A percentile compares a stretch with the other conserved stretches of the same genome.
Conservation (phyloP, 164 flowering plant genomes). For the Malania oleifera region DNA sequence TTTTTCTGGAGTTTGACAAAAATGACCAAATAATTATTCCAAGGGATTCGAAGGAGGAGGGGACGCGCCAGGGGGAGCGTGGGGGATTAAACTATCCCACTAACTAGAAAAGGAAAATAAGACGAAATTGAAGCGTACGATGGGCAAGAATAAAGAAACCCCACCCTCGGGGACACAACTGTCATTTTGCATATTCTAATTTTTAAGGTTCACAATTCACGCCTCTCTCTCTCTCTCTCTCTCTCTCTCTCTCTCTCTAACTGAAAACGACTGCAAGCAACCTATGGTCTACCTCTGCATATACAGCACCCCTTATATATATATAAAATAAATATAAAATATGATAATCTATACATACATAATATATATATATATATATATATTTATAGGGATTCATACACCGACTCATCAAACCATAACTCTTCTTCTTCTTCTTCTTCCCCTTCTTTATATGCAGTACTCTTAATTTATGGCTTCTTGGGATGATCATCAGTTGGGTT, state of each 20-base stretch:
- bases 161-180: slow-evolving; percentile 12
- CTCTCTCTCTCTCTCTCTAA: slow-evolving; percentile 24
- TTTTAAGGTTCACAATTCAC: slow-evolving; percentile 27
- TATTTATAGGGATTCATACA: slow-evolving; percentile 12
- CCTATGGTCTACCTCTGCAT: slow-evolving; percentile 42
- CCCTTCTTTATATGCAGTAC: slow-evolving; percentile 5
- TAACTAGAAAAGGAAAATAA: too few species aligned
- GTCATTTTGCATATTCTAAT: slow-evolving; percentile 10
- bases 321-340: slow-evolving; percentile 3
- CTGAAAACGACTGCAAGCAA: slow-evolving; percentile 72
- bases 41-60: too few species aligned
- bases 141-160: too few species aligned
- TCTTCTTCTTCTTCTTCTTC: slow-evolving; percentile 11
- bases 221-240: slow-evolving; percentile 17
- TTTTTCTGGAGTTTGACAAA: too few species aligned
- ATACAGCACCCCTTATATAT: slow-evolving; percentile 3
- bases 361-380: slow-evolving; percentile 8
- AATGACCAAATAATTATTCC: too few species aligned
- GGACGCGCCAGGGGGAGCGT: too few species aligned
- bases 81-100: too few species aligned
- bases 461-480: too few species aligned
- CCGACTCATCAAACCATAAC: slow-evolving; percentile 32
- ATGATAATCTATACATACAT: neutral
- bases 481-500: too few species aligned
- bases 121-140: too few species aligned